Evolutionary conservation across 208 protist species (phyloP).

Genomic region (Trypanosoma mega): DNA sequence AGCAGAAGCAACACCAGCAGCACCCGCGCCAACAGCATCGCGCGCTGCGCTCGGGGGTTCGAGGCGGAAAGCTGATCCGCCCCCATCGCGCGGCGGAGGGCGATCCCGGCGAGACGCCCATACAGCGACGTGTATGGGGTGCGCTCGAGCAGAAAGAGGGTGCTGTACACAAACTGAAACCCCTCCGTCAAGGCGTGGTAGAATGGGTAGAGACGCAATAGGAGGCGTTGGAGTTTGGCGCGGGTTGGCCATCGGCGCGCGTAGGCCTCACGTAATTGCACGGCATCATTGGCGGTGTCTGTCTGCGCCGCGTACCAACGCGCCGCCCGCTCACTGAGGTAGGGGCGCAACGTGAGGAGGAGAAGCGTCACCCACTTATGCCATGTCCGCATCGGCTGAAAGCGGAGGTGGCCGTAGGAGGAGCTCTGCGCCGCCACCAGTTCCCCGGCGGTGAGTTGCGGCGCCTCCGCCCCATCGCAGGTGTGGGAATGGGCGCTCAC

Average conservation of each 20-base stretch:
- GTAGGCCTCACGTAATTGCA: conserved; percentile 45
- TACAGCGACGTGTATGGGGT: conserved; percentile 58
- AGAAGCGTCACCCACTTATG: conserved; percentile 55
- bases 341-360: conserved; percentile 62
- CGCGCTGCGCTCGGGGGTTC: conserved; percentile 41
- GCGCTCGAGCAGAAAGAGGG: conserved; percentile 69
- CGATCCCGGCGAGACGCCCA: conserved; percentile 62
- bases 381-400: conserved; percentile 34
- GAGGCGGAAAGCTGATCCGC: conserved; percentile 35
- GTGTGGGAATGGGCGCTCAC: background rate
- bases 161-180: conserved; percentile 40
- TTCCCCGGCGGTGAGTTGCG: conserved; percentile 33
- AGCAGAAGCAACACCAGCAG: conserved; percentile 63
- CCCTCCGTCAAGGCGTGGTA: conserved; percentile 43
- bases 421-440: conserved; percentile 44
- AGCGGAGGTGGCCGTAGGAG: conserved; percentile 68
- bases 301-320: conserved; percentile 49
- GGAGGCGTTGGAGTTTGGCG: conserved; percentile 37
- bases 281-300: conserved; percentile 44
- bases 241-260: conserved; percentile 36
- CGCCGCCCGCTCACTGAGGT: conserved; percentile 41
- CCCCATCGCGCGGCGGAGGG: conserved; percentile 39
- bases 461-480: conserved; percentile 2
- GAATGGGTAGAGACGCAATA: conserved; percentile 47
- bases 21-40: conserved; percentile 54